phyloP scores from a whole-genome alignment of 345 rosid species.

The Microcos paniculata region DNA sequence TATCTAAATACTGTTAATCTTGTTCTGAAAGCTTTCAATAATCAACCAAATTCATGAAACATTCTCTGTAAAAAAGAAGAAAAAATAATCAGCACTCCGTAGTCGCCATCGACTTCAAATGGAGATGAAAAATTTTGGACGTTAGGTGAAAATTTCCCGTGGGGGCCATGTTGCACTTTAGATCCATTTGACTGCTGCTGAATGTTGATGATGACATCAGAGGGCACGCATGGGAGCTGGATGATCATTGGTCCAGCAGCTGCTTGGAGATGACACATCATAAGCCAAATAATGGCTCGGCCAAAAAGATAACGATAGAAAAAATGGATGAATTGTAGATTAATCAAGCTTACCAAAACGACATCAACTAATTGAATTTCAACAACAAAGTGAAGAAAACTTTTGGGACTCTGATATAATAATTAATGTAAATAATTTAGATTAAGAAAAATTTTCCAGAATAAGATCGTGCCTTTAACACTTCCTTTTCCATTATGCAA shows the following conservation, averaged over 20 bases:
- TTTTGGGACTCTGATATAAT: not conserved
- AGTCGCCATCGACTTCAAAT: not conserved
- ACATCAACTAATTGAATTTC: not conserved
- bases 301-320: not conserved
- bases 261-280: not conserved
- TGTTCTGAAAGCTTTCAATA: not conserved
- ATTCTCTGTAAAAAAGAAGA: not conserved
- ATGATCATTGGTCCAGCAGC: not conserved
- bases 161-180: not conserved
- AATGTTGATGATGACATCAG: not conserved
- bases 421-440: not conserved
- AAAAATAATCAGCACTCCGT: not conserved
- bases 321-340: not conserved
- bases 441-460: not conserved
- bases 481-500: not conserved
- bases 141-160: not conserved
- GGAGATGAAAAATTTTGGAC: not conserved
- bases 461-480: not conserved
- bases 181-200: not conserved
- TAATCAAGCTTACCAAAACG: not conserved
- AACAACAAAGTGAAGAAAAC: not conserved
- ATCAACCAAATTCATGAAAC: not conserved
- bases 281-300: not conserved
- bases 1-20: not conserved
- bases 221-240: too few species aligned